These are phyloP conservation scores for Xylaria acuta DNA, from an alignment of 495 filamentous ascomycete genomes.

Conservation along the genomic window DNA sequence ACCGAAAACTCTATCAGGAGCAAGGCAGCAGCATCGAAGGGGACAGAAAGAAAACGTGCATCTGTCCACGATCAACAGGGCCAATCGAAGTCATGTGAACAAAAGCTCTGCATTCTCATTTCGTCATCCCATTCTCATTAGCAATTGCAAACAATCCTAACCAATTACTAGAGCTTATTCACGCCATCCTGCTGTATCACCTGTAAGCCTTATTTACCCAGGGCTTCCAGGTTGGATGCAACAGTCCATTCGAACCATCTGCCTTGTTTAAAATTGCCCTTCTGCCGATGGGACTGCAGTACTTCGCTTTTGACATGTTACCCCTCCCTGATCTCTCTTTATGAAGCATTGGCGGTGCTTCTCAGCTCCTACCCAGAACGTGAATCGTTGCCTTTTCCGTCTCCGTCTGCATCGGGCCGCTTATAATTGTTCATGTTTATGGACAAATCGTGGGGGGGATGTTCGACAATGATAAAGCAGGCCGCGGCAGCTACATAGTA, in stretches of 20 bases:
- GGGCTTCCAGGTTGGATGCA: not conserved
- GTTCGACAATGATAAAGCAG: conserved; percentile 15
- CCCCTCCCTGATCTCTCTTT: not conserved
- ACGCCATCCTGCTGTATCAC: not conserved
- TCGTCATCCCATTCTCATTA: conserved; percentile 3
- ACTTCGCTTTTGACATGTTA: not conserved
- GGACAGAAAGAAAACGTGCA: not conserved
- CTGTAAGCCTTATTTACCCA: conserved; percentile 16
- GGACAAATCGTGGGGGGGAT: conserved; percentile 18
- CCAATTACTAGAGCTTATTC: not conserved
- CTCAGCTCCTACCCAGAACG: conserved; percentile 11
- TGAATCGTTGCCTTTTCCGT: conserved; percentile 24
- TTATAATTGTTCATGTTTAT: conserved; percentile 10
- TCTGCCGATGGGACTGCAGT: not conserved
- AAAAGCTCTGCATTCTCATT: conserved; percentile 3
- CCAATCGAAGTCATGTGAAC: not conserved
- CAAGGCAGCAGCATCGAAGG: not conserved
- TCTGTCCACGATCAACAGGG: not conserved
- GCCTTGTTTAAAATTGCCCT: not conserved
- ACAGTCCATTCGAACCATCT: not conserved
- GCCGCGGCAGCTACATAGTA: conserved; percentile 9
- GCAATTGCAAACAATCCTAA: not conserved
- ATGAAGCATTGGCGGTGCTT: not conserved
- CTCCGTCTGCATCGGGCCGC: conserved; percentile 18
- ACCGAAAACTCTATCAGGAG: not conserved